A percentile compares a stretch with the other conserved stretches of the same genome.
Evolutionary conservation across 2,329 filamentous ascomycete species (phyloP).

Genomic region (Helotiales sp.): DNA sequence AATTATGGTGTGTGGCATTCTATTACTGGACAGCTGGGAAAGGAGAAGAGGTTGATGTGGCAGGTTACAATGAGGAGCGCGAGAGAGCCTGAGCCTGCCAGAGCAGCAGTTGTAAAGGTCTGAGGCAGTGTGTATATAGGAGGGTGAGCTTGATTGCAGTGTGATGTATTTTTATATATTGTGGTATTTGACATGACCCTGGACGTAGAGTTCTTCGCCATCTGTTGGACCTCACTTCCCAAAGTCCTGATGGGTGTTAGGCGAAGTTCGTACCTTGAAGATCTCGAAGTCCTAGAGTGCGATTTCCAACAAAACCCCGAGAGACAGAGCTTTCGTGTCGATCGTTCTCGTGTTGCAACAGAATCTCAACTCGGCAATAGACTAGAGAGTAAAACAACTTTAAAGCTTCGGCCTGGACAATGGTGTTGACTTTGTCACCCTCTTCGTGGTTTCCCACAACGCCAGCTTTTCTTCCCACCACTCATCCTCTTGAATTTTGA

Average conservation of each 20-base stretch:
- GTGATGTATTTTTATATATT: neutral
- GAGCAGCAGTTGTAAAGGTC: neutral
- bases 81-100: neutral
- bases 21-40: constrained; percentile 33
- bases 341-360: no score
- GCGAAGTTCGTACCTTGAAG: no score
- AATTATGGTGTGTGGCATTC: constrained; percentile 37
- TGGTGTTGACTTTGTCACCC: constrained; percentile 2
- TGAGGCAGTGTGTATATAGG: no score
- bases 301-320: no score
- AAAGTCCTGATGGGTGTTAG: no score
- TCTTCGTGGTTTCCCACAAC: constrained; percentile 12
- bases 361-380: no score
- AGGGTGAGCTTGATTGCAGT: neutral
- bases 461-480: constrained; percentile 14
- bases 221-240: no score
- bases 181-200: no score
- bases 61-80: constrained; percentile 31
- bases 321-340: no score
- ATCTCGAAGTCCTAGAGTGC: no score
- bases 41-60: constrained; percentile 34
- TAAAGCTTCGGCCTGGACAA: neutral
- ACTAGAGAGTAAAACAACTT: no score
- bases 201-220: no score
- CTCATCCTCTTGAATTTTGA: constrained; percentile 16